Conservation (phyloP, 139 green algal genomes). For the Coelastrella sp. region DNA sequence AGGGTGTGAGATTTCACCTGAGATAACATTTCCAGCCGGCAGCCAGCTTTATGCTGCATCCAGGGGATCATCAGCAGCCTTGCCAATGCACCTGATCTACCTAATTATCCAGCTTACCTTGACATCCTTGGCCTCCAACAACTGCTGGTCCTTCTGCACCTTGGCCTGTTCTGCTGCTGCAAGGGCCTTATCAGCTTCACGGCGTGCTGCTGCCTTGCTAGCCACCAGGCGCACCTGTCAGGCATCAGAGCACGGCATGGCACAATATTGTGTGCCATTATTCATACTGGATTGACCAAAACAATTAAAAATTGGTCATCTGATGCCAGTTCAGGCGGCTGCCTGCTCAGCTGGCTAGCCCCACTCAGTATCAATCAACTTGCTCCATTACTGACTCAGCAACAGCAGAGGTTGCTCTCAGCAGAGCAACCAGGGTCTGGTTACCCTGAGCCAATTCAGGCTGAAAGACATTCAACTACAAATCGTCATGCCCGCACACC, state of each 20-base stretch:
- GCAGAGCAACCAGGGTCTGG: not conserved
- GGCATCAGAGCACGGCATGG: not conserved
- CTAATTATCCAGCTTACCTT: not conserved
- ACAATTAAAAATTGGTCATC: too few species aligned
- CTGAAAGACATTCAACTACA: not conserved
- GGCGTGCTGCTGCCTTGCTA: conserved; percentile 16
- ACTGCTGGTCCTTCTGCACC: conserved; percentile 7
- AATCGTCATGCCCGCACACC: not conserved
- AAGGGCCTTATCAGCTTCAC: not conserved
- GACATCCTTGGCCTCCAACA: conserved; percentile 19
- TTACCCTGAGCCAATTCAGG: not conserved
- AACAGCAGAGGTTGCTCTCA: not conserved
- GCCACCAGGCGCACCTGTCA: conserved; percentile 22
- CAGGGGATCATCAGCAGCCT: not conserved
- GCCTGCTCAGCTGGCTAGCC: not conserved
- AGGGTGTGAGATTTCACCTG: too few species aligned
- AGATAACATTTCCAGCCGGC: too few species aligned
- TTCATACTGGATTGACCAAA: too few species aligned
- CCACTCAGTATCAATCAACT: not conserved
- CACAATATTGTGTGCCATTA: not conserved
- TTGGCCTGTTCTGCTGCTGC: not conserved
- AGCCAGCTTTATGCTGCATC: not conserved
- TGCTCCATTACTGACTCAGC: not conserved
- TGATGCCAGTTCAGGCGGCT: too few species aligned
- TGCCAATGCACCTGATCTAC: not conserved